Evolutionary conservation across 2,329 filamentous ascomycete species (phyloP), one percentile per base, ranked within the genome.

Genomic region (Fusarium floridanum): DNA sequence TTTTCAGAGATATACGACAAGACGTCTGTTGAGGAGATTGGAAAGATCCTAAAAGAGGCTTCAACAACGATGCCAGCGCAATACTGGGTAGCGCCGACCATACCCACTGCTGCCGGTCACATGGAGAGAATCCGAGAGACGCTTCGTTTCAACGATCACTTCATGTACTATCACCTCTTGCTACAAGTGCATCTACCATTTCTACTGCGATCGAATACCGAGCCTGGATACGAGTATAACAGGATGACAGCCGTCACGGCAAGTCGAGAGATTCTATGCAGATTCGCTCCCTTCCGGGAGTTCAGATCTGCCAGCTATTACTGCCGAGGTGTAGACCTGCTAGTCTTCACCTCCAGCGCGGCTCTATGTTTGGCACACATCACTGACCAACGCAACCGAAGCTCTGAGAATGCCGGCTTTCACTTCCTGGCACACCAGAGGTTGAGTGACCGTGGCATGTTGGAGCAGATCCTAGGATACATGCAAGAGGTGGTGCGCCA

Each of bases 141-240:
- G 6, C 61, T 79, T 3, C 77, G 53, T 0, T 73, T 86, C 5
- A 84, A 87, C 70, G 78, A 85, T 20, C 88, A 90, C 60, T 82
- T 90, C 50, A 82, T 85, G 41, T 86, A 90, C 68, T 85, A 88
- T 64, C 84, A 86, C 56, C 81, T 90, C 2, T 75, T 89, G 2
- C 82, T 88, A n/a, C 83, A 87, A 6, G 81, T 90, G 0, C 88
- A 91, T 67, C 80, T 90, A 5, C 89, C 88, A 0, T 89, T 87
- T 69, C 84, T 90, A 76, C 80, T 90, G 10, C 83, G 81, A 14
- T 75, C 81, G 39, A 76, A 81, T 1, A 74, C 78, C 1, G 81
- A 82, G 5, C 74, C 77, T 5, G 81, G 81, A 6, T 85, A 84
- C 63, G 84, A 86, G 24, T 86, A 87, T 71, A 88, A 85, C 74